Percentiles rank a stretch among this genome's conserved stretches.
Evolutionary conservation across 2,329 filamentous ascomycete genomes (phyloP).

Genomic region (Hortaea sp.): DNA sequence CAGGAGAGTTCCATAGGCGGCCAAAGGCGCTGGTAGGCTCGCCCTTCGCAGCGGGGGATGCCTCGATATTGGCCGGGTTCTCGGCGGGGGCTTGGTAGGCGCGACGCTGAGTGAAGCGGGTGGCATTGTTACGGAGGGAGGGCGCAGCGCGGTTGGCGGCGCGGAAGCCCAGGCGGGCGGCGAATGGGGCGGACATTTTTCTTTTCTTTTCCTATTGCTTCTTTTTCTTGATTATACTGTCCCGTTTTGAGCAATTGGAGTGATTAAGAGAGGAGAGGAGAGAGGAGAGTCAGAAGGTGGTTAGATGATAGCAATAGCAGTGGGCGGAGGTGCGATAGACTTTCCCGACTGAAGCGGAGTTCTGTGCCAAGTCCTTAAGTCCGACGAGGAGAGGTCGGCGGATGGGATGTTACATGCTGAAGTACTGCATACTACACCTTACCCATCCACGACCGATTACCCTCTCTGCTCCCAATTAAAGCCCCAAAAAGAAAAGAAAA

Average conservation of each 20-base stretch:
- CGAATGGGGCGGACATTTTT: background rate
- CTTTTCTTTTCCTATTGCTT: no score
- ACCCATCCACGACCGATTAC: no score
- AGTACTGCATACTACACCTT: no score
- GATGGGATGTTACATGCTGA: no score
- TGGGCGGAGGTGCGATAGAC: background rate
- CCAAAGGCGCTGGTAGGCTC: constrained; percentile 45
- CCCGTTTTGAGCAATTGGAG: background rate
- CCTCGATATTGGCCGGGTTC: constrained; percentile 20
- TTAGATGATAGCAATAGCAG: background rate
- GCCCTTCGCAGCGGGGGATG: constrained; percentile 23
- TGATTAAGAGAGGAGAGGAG: background rate
- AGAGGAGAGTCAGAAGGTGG: background rate
- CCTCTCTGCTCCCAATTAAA: background rate
- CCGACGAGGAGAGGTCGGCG: no score
- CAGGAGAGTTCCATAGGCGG: constrained; percentile 50
- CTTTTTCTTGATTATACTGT: no score
- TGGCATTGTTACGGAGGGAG: background rate
- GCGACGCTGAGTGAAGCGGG: constrained; percentile 49
- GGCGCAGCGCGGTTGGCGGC: constrained; percentile 25
- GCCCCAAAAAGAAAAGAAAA: background rate
- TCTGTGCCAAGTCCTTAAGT: background rate
- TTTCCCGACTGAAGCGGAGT: background rate
- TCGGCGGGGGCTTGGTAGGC: constrained; percentile 54
- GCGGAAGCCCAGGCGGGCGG: constrained; percentile 49